Percentiles rank a stretch among this genome's conserved stretches.
Conservation (phyloP, 2,329 filamentous ascomycete genomes). For the Colletotrichum sp. region DNA sequence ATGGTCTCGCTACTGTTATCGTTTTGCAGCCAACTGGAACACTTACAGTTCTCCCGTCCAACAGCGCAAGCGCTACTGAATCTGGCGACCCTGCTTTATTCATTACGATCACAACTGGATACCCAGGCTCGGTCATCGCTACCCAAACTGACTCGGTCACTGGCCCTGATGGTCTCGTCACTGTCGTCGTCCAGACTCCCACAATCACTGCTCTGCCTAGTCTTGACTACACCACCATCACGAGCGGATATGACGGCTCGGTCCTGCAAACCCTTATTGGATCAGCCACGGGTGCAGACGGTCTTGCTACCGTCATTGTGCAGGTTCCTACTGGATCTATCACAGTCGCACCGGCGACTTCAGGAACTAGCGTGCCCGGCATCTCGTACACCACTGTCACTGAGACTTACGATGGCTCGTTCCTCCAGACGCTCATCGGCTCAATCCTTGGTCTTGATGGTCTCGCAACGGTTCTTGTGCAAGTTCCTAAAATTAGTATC, state of each 20-base stretch:
- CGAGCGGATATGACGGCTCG: neutral
- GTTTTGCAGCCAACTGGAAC: neutral
- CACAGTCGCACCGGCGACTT: neutral
- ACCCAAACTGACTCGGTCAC: neutral
- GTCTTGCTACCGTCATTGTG: constrained; percentile 1
- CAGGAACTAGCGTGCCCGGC: neutral
- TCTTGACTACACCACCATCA: neutral
- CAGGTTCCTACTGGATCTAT: neutral
- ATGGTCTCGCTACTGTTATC: neutral
- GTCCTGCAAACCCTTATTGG: neutral
- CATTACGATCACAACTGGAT: neutral
- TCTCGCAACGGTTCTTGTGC: neutral
- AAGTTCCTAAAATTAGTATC: neutral
- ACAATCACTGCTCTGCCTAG: neutral
- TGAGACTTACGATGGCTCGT: neutral
- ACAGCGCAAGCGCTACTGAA: neutral
- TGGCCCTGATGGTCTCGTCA: neutral
- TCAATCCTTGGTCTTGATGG: neutral
- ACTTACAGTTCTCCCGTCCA: neutral
- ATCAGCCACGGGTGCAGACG: neutral
- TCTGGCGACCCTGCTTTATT: neutral
- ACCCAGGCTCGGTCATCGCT: neutral
- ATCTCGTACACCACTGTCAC: neutral
- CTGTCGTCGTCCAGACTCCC: neutral
- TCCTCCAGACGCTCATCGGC: neutral